These are phyloP conservation scores for Lactifluus pinguis DNA, from an alignment of 768 basidiomycete species.

Conservation along the genomic window DNA sequence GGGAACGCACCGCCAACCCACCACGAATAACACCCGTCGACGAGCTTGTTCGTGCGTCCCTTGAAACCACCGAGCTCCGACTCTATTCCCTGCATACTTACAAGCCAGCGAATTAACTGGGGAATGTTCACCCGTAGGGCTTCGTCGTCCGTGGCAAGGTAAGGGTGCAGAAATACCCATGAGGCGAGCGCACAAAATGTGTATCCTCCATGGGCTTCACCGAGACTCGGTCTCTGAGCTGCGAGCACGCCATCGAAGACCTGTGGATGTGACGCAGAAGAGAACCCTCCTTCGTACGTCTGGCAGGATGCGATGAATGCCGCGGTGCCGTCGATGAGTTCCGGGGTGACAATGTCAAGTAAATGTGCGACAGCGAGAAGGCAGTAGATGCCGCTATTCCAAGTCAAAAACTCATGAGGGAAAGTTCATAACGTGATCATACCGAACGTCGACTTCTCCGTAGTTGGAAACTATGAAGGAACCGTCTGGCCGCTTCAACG, in stretches of 20 bases:
- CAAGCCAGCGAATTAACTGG: conserved; percentile 69
- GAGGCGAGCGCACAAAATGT: conserved; percentile 88
- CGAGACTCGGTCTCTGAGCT: conserved; percentile 58
- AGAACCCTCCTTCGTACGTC: conserved; percentile 96
- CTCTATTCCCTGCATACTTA: conserved; percentile 74
- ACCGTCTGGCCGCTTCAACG: conserved; percentile 86
- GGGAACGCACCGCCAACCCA: conserved; percentile 91
- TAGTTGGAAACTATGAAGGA: conserved; percentile 84
- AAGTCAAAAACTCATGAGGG: neutral
- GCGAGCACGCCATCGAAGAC: conserved; percentile 24
- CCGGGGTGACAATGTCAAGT: conserved; percentile 81
- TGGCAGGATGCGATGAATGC: conserved; percentile 85
- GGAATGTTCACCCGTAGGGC: conserved; percentile 45
- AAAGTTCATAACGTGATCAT: neutral
- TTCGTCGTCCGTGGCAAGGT: conserved; percentile 26
- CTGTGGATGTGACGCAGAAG: conserved; percentile 68
- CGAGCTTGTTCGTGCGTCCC: conserved; percentile 95
- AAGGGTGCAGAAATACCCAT: conserved; percentile 68
- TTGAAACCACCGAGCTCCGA: conserved; percentile 87
- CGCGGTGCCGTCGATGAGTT: conserved; percentile 66
- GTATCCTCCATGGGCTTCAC: conserved; percentile 97
- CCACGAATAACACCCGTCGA: conserved; percentile 99
- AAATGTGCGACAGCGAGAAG: conserved; percentile 76
- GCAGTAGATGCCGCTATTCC: conserved; percentile 81
- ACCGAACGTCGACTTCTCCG: conserved; percentile 94